Conservation (phyloP, 345 rosid species). For the Arabidopsis arenosa region DNA sequence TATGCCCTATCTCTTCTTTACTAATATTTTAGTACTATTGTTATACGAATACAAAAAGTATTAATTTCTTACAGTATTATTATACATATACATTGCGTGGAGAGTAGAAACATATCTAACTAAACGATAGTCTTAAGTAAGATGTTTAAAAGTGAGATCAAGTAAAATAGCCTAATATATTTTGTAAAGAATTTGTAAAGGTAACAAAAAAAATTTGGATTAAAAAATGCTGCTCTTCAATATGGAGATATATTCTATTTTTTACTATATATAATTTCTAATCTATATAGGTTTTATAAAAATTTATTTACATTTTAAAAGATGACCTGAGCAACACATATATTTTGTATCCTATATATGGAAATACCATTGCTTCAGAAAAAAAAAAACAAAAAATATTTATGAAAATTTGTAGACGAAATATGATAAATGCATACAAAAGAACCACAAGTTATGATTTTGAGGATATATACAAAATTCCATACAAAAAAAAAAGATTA, state of each 20-base stretch:
- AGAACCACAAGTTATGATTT: no score
- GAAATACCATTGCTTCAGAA: no score
- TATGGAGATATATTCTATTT: neutral
- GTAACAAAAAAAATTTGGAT: neutral
- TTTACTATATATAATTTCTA: no score
- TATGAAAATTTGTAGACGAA: no score
- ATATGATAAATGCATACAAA: no score
- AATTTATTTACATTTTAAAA: no score
- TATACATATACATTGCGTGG: neutral
- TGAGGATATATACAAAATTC: no score
- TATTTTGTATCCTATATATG: neutral
- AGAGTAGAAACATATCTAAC: neutral
- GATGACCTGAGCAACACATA: neutral
- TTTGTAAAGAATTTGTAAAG: neutral
- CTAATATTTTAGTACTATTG: neutral
- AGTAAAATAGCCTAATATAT: neutral
- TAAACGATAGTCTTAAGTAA: neutral
- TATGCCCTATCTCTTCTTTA: constrained; percentile 44
- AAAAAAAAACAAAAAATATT: no score
- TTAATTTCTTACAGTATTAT: neutral
- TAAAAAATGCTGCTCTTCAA: neutral
- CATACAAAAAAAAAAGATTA: no score
- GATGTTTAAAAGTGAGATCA: neutral
- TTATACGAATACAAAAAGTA: neutral
- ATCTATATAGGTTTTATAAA: no score